These are phyloP conservation scores for Breviolum minutum DNA, from an alignment of 73 alveolate species.

Conservation along the genomic window DNA sequence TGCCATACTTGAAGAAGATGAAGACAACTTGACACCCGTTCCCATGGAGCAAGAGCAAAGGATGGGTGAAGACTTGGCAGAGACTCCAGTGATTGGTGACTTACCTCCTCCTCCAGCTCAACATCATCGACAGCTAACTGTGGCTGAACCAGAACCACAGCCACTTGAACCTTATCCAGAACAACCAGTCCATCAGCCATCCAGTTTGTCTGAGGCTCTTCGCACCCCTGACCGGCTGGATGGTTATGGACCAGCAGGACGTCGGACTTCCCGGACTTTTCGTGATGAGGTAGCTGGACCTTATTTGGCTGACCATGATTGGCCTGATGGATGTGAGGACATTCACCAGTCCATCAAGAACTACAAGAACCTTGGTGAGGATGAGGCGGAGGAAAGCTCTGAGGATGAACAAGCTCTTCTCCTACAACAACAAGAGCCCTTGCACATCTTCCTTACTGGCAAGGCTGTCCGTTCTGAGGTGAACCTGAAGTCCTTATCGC, in stretches of 20 bases:
- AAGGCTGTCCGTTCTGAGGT: slow-evolving; percentile 21
- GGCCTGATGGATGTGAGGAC: background rate
- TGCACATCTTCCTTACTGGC: slow-evolving; percentile 24
- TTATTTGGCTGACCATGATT: background rate
- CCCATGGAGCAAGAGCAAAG: too few species aligned
- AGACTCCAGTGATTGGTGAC: too few species aligned
- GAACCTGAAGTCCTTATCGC: background rate
- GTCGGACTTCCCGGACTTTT: too few species aligned
- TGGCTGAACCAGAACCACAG: background rate
- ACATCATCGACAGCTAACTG: too few species aligned
- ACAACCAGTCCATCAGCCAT: too few species aligned
- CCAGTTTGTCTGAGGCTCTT: background rate
- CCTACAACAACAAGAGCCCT: background rate
- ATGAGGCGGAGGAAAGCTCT: too few species aligned
- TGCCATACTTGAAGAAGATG: too few species aligned
- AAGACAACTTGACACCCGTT: too few species aligned
- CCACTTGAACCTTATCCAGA: background rate
- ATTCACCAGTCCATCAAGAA: background rate
- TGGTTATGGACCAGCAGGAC: background rate
- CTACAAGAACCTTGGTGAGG: background rate
- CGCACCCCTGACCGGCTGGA: background rate
- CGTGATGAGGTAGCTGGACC: too few species aligned
- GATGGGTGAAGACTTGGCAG: too few species aligned
- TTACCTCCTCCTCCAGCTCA: too few species aligned
- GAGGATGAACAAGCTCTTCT: background rate